phyloP scores from a whole-genome alignment of 495 filamentous ascomycete genomes.

The Darksidea phi region DNA sequence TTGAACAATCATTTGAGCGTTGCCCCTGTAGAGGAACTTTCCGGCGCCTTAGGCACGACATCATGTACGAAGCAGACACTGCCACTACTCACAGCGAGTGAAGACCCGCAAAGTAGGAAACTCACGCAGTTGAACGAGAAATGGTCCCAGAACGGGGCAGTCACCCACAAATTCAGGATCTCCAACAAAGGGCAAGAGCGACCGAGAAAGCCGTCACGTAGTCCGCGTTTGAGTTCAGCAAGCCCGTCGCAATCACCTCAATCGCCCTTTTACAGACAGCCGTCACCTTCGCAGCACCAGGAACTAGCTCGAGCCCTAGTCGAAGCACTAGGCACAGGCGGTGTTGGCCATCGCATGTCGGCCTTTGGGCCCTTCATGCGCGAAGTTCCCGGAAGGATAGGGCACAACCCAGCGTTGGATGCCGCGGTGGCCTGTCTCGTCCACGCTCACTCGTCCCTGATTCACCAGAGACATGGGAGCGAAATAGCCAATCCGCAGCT shows the following conservation, averaged over 20 bases:
- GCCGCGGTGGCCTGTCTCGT: conserved; percentile 27
- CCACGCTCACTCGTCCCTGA: conserved; percentile 22
- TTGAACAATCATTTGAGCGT: conserved; percentile 1
- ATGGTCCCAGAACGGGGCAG: conserved; percentile 23
- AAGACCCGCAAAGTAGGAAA: conserved; percentile 1
- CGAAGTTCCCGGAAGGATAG: conserved; percentile 20
- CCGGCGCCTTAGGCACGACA: background rate
- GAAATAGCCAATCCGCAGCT: conserved; percentile 24
- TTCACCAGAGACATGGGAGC: conserved; percentile 12
- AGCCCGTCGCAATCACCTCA: conserved; percentile 1
- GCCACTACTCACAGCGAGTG: background rate
- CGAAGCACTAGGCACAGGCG: conserved; percentile 12
- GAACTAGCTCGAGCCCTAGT: conserved; percentile 22
- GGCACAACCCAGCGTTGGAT: conserved; percentile 24
- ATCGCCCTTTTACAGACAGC: background rate
- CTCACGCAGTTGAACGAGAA: conserved; percentile 27
- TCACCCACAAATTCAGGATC: conserved; percentile 26
- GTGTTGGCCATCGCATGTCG: conserved; percentile 19
- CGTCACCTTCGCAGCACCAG: conserved; percentile 22
- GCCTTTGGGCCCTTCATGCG: conserved; percentile 28
- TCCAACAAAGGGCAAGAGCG: conserved; percentile 4
- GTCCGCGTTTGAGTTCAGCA: background rate
- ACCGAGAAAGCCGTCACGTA: conserved; percentile 5
- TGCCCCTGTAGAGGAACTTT: background rate
- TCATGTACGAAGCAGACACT: background rate